Evolutionary conservation across 1,284 basidiomycete genomes (phyloP), one percentile per base, ranked within the genome.

Genomic region (Puccinia coronata): DNA sequence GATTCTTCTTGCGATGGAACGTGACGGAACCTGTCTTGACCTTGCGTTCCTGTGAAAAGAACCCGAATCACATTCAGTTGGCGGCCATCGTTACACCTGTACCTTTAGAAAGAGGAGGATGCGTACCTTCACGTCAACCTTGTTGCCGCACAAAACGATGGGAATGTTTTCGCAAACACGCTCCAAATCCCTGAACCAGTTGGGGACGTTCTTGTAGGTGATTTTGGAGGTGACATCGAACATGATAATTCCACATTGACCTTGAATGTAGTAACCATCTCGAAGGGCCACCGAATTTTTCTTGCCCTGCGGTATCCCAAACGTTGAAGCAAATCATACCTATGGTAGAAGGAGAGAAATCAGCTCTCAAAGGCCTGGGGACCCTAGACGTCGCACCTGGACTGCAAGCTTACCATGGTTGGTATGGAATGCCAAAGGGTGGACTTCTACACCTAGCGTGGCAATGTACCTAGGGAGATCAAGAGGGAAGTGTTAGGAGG

Each of bases 191-290:
- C 97, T 93, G 90, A 98, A 95, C 97, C 97, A 99, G 91, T 99
- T 99, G 85, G 97, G 97, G 59, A 99, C 97, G 88, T 99, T 99
- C 91, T 99, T 99, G 91, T 99, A 99, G 80, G 97, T 99, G 91
- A 99, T 99, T 86, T 97, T 92, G 80, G 96, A 96, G 82, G 97
- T 99, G 83, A 99, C 97, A 87, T 99, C 97, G 89, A 99, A 99
- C 97, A 99, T 99, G 91, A 99, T 99, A 90, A 99, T 99, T 87
- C 97, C 97, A 86, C 96, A 99, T 88, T 99, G 96, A 85, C 97
- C 97, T 88, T 97, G 95, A 87, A 98, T 97, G 89, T 98, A 98
- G 89, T 97, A 97, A 77, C 95, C 95, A 88, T 97, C 95, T 84
- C 96, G 93, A 83, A 98, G 92, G n/a, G 86, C 95, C 95, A 89